Conservation (phyloP, 2,329 filamentous ascomycete genomes). For the Aspergillus uvarum region DNA sequence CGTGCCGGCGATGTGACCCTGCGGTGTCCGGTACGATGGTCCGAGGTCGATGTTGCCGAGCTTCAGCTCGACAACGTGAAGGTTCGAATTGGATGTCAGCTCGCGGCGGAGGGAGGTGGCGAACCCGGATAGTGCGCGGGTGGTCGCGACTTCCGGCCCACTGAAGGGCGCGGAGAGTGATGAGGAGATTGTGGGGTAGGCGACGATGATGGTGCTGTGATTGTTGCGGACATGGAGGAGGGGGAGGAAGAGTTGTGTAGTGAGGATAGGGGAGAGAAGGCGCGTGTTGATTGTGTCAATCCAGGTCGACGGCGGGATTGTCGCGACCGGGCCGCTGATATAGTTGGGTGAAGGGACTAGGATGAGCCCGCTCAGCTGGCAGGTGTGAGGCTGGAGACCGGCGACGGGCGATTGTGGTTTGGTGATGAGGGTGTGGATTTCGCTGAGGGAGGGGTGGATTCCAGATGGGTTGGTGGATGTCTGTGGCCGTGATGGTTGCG, state of each 20-base stretch:
- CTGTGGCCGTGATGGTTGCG: constrained; percentile 42
- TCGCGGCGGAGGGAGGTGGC: constrained; percentile 77
- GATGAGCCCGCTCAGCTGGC: constrained; percentile 76
- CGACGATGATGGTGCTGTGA: constrained; percentile 47
- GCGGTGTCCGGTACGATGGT: constrained; percentile 51
- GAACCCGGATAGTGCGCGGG: constrained; percentile 82
- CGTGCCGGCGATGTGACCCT: constrained; percentile 45
- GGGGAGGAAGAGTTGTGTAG: constrained; percentile 84
- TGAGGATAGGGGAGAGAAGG: constrained; percentile 83
- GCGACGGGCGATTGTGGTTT: constrained; percentile 74
- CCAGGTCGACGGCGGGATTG: constrained; percentile 78
- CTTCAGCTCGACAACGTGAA: constrained; percentile 83
- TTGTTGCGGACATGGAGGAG: constrained; percentile 64
- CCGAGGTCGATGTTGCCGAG: constrained; percentile 88
- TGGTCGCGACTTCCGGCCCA: constrained; percentile 81
- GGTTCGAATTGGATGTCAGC: constrained; percentile 61
- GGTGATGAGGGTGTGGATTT: constrained; percentile 71
- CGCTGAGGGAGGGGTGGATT: constrained; percentile 64
- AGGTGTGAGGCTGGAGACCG: constrained; percentile 71
- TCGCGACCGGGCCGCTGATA: constrained; percentile 79
- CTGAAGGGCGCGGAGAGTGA: constrained; percentile 47
- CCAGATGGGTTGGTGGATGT: constrained; percentile 57
- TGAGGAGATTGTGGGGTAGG: constrained; percentile 47
- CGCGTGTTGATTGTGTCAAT: constrained; percentile 91
- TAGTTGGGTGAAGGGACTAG: constrained; percentile 78